Base-by-base conservation (phyloP, 2,329 filamentous ascomycete genomes). In the Pseudogymnoascus sp. region DNA sequence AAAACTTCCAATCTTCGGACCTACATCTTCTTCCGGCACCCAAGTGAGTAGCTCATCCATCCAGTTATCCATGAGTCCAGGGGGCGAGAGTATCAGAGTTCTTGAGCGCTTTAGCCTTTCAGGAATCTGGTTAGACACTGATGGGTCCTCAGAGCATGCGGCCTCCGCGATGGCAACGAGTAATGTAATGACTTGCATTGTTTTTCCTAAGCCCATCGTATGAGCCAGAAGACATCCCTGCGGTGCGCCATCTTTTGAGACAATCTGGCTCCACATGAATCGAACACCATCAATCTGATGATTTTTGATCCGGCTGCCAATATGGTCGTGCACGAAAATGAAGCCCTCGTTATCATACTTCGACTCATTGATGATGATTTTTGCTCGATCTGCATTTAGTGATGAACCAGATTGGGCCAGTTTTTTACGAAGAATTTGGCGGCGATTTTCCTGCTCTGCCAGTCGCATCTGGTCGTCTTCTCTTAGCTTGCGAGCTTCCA, bases 191-290 rank as follows among this genome's bases (percentile, higher is more conserved):
- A 91, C 84, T 76, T 96, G 92, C 87, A 96, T 91, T 0, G 92
- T 95, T 76, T 96, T 97, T 14, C 92, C 92, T 2, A 96, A 76
- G 1, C 92, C 92, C 92, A 96, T 96, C 0, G 90, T 91, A 72
- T 96, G 92, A 5, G 92, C 89, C 19, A 96, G 79, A 11, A 96
- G 80, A 70, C 90, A 95, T 2, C 92, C 92, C 73, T 92, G 86
- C 14, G 58, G 6, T 39, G 33, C 35, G 1, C 77, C 72, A 62
- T 86, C 66, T 8, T 63, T 81, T 33, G 81, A 80, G 5, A 93
- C 83, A 49, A 96, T 78, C 66, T 93, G 88, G 67, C 91, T 86
- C 91, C 92, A 97, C 78, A 97, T 83, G 74, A 96, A 96, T 10
- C 87, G 86, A 19, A 96, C 84, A 1, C 92, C 92, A 0, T 84